Conservation (phyloP, 805 yeast genomes). For the Sungouiella blattae region DNA sequence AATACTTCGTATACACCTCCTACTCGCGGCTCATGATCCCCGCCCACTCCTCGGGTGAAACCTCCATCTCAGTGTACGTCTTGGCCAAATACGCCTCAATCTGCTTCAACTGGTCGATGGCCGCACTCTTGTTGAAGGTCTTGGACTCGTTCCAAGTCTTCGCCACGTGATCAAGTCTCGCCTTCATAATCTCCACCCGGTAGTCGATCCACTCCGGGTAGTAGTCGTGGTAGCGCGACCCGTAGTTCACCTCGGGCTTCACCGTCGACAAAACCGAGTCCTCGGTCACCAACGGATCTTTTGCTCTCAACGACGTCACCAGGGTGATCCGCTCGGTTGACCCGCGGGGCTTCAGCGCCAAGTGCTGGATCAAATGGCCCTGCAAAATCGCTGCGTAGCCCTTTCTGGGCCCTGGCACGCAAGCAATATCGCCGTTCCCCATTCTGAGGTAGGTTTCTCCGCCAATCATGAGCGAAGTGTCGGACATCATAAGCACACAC, state of each 20-base stretch:
- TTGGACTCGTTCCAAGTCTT: slow-evolving; percentile 11
- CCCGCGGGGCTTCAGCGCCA: slow-evolving; percentile 29
- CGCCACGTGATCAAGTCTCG: slow-evolving; percentile 23
- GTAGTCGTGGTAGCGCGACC: slow-evolving; percentile 33
- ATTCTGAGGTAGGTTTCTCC: slow-evolving; percentile 56
- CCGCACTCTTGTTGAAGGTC: slow-evolving; percentile 23
- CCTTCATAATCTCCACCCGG: slow-evolving; percentile 24
- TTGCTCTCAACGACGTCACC: slow-evolving; percentile 42
- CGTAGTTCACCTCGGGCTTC: slow-evolving; percentile 37
- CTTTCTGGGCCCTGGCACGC: slow-evolving; percentile 14
- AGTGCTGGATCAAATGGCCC: slow-evolving; percentile 18
- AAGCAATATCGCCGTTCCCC: slow-evolving; percentile 26
- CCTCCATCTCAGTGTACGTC: slow-evolving; percentile 17
- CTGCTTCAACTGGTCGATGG: slow-evolving; percentile 13
- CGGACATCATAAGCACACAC: slow-evolving; percentile 61
- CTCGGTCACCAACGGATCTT: slow-evolving; percentile 25
- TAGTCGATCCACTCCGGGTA: slow-evolving; percentile 37
- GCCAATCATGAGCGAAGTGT: slow-evolving; percentile 55
- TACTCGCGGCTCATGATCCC: too few species aligned
- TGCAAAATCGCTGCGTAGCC: slow-evolving; percentile 20
- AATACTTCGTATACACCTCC: too few species aligned
- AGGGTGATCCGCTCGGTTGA: slow-evolving; percentile 37
- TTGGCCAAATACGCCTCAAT: slow-evolving; percentile 12
- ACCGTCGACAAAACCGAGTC: slow-evolving; percentile 33
- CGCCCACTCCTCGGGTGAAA: slow-evolving; percentile 14